Evolutionary conservation across 148 eudicot genomes (phyloP), one percentile per base, ranked within the genome.

Genomic region (Silene latifolia): DNA sequence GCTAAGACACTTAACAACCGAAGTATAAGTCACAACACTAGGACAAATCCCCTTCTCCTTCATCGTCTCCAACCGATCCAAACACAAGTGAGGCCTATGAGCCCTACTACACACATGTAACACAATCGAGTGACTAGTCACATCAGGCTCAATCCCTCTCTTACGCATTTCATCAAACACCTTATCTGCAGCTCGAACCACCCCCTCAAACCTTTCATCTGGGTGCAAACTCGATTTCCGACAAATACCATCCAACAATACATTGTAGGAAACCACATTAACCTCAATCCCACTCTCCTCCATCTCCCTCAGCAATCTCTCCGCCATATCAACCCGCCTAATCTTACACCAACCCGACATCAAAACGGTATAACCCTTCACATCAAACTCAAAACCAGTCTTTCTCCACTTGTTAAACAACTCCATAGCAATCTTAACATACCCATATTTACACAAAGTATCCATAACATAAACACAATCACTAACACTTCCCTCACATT

Each of bases 71-170:
- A 95, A 78, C 83, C 85, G 88, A 35, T 95, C 97, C 15, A 95
- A 80, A 4, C 86, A 77, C 80, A 92, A 74, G 7, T 85, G 88
- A 1, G 97, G 96, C 76, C 86, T 92, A 83, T 92, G 97, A 0
- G 97, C 96, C 48, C 97, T 84, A 67, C 98, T 92, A 83, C 91
- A 95, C 62, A 95, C 98, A 73, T 95, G 97, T 59, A 95, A 84
- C 76, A 95, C 82, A 67, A 92, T 89, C 0, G 98, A 95, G 80
- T 92, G 89, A 65, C 97, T 95, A 7, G 92, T 88, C 47, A 95
- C 97, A 81, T 95, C 97, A 13, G 98, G 97, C 60, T 92, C 92
- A 35, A 95, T 79, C 57, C 98, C 96, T 83, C 88, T 90, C 57
- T 84, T 75, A 18, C 72, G 82, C 98, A 94, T 94, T 82, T 94